Base-by-base conservation (phyloP, 2,329 filamentous ascomycete species). In the Tolypocladium ophioglossoides region DNA sequence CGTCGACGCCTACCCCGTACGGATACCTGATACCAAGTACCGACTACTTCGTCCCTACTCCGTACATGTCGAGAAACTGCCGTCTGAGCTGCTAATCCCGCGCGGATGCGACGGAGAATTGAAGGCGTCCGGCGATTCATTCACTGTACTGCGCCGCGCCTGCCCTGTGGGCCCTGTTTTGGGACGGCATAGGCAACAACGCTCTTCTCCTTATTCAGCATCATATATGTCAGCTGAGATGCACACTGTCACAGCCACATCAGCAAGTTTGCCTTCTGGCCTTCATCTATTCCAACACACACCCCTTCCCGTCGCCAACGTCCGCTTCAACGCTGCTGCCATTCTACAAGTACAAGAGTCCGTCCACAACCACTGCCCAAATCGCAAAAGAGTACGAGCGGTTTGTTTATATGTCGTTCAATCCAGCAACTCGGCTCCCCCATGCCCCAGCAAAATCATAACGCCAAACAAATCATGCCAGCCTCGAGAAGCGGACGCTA, bases 391-490 rank as follows among this genome's bases (percentile, higher is more conserved):
- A 47, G n/a, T 51, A 51, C 32, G 22, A 48, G 51, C 30, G 20
- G 37, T 30, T 52, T 52, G 38, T 52, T 18, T 30, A 24, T 6
- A 37, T 20, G 14, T 35, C 32, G 20, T 32, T 34, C 40, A 18
- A 38, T 30, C 38, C 51, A 37, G 51, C 39, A 47, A 4, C 51
- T 46, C 30, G n/a, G 39, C 32, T 3, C n/a, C 30, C 32, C 46
- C 24, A 44, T 52, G 51, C 41, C 51, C 34, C 40, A 14, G 46
- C 20, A 30, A 52, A 47, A 20, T 47, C 44, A 53, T 50, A 58
- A 58, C 50, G 54, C 53, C 56, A 51, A 50, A 55, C 56, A 51
- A 50, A 55, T 49, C 34, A 49, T 57, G 37, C 20, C 52, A 30
- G 40, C 51, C 51, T 37, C 41, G 32, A n/a, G 52, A 30, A 16